Base-by-base conservation (phyloP, 106 monocot genomes). In the Dendrobium huoshanense region DNA sequence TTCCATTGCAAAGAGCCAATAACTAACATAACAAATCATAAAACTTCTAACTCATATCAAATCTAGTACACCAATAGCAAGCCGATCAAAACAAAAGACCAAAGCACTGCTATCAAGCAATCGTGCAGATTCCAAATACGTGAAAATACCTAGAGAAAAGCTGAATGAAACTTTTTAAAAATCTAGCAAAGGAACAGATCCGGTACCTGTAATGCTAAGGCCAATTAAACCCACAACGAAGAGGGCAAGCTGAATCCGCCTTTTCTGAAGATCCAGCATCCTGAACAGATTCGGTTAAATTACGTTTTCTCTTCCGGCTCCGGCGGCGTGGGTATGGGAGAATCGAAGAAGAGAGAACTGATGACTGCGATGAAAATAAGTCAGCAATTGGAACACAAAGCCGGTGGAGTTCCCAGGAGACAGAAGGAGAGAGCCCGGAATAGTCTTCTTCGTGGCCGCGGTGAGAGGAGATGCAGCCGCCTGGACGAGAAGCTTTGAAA, bases 201-300 rank as follows among this genome's bases (percentile, higher is more conserved):
- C 10, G 43, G 47, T 33, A 89, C 94, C 94, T 77, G 91, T 87
- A 91, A 91, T 91, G 85, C 89, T 85, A 77, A 94, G 94, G 19
- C 78, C 85, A 61, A 92, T 81, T 80, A 91, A 25, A 40, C 78
- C 86, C 2, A 70, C 79, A n/a, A 90, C 42, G 82, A 89, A 83
- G 49, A 94, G 80, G 40, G 83, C 41, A 41, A 94, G 73, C 87
- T 88, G 94, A 27, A 88, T 87, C 18, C 94, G 82, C 44, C 84
- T 77, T 81, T 84, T 91, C 88, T 85, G 88, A 55, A 91, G 31
- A 51, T 51, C 51, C 51, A 51, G 51, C 94, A 91, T 88, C 87
- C 22, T 75, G 65, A 7, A 4, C 33, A 37, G 19, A 11, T 6
- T 19, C 20, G 47, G 47, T 47, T 47, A 8, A 47, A 47, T 47